Evolutionary conservation across 2,329 filamentous ascomycete genomes (phyloP).

Genomic region (Claviceps pazoutovae): DNA sequence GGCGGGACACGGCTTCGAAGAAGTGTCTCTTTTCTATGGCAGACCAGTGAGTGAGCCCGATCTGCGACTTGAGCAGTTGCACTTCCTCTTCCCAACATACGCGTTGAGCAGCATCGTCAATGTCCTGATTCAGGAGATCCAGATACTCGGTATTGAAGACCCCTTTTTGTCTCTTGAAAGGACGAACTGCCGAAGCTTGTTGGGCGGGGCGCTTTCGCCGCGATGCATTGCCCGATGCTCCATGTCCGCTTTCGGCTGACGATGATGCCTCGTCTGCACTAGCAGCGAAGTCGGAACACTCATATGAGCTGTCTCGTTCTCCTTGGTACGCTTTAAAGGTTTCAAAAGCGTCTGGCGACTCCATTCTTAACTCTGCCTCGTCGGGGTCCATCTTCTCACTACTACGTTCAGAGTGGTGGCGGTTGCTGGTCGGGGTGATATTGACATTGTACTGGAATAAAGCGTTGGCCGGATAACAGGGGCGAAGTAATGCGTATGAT

Average conservation of each 20-base stretch:
- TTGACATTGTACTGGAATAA: conserved; percentile 17
- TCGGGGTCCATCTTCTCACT: conserved; percentile 19
- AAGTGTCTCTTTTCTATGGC: conserved; percentile 54
- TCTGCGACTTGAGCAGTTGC: conserved; percentile 33
- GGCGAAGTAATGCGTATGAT: background rate
- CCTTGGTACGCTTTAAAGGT: background rate
- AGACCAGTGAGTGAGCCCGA: conserved; percentile 61
- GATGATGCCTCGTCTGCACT: background rate
- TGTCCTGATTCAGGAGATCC: conserved; percentile 40
- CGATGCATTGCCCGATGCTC: conserved; percentile 6
- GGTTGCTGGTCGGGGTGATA: conserved; percentile 7
- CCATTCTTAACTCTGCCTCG: conserved; percentile 3
- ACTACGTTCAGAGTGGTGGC: conserved; percentile 7
- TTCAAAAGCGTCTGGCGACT: background rate
- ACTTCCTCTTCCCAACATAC: conserved; percentile 18
- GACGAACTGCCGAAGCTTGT: conserved; percentile 12
- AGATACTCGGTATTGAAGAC: conserved; percentile 33
- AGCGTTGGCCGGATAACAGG: background rate
- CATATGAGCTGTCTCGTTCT: conserved; percentile 1
- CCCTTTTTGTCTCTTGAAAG: conserved; percentile 32
- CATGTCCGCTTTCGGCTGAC: background rate
- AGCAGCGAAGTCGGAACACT: background rate
- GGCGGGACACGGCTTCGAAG: conserved; percentile 49
- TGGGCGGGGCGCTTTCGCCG: conserved; percentile 18
- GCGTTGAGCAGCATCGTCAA: conserved; percentile 35